A percentile compares a stretch with the other conserved stretches of the same genome.
phyloP scores from a whole-genome alignment of 2,329 filamentous ascomycete species.

The Colletotrichum eremochloae region DNA sequence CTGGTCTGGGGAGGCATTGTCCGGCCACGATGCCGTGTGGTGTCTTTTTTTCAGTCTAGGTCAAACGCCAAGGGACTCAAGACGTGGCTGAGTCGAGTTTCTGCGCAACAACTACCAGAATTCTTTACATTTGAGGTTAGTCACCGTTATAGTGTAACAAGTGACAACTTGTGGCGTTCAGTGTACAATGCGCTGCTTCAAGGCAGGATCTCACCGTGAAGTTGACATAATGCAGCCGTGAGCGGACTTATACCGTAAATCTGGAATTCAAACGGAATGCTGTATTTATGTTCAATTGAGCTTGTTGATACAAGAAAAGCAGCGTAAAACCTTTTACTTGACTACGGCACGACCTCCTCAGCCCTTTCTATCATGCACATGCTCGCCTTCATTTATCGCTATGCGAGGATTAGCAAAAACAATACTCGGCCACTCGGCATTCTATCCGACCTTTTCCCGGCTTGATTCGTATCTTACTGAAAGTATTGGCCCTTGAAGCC shows the following conservation, averaged over 20 bases:
- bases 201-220: not conserved
- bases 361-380: not conserved
- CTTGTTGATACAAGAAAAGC: not conserved
- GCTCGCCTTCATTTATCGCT: not conserved
- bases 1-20: not conserved
- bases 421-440: not conserved
- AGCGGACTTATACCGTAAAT: not conserved
- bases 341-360: too few species aligned
- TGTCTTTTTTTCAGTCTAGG: not conserved
- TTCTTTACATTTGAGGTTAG: not conserved
- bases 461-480: conserved; percentile 3
- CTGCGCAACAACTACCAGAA: not conserved
- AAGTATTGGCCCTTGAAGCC: conserved; percentile 50
- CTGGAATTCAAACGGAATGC: not conserved
- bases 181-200: not conserved
- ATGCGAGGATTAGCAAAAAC: not conserved
- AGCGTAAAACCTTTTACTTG: not conserved
- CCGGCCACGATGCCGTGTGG: not conserved
- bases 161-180: not conserved
- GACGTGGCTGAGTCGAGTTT: not conserved
- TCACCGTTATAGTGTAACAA: not conserved
- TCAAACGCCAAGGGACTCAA: not conserved
- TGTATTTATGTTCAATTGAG: not conserved
- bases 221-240: not conserved
- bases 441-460: not conserved